phyloP scores from a whole-genome alignment of 345 rosid genomes.

The Aquilaria sinensis region DNA sequence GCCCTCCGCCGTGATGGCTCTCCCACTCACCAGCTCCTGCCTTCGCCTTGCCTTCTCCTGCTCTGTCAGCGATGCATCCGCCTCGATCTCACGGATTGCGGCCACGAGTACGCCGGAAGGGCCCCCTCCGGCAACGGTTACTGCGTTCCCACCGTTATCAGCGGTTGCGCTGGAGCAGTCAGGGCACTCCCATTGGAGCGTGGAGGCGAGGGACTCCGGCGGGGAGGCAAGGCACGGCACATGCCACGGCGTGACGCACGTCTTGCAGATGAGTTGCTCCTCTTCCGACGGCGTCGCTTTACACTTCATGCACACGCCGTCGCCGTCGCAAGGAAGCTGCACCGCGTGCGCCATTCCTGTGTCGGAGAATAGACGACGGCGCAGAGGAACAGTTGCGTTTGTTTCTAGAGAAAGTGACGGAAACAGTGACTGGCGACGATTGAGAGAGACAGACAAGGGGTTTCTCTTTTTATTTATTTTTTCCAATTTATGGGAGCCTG shows the following conservation, averaged over 20 bases:
- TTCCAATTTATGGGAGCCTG: not conserved
- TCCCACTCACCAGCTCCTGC: conserved; percentile 39
- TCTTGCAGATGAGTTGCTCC: conserved; percentile 44
- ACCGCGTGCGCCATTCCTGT: conserved; percentile 29
- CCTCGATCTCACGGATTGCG: conserved; percentile 35
- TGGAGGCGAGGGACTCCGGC: conserved; percentile 38
- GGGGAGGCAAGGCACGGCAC: conserved; percentile 36
- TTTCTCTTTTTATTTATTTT: too few species aligned
- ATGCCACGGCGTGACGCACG: conserved; percentile 80
- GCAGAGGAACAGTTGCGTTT: not conserved
- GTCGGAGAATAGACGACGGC: too few species aligned
- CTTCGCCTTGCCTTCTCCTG: conserved; percentile 39
- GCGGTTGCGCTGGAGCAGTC: conserved; percentile 35
- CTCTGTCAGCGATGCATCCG: conserved; percentile 34
- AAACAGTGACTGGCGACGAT: too few species aligned
- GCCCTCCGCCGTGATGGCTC: conserved; percentile 6
- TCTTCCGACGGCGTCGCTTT: conserved; percentile 29
- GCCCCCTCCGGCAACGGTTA: not conserved
- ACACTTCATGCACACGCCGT: conserved; percentile 68
- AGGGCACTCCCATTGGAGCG: conserved; percentile 60
- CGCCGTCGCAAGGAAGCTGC: conserved; percentile 66
- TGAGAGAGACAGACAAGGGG: too few species aligned
- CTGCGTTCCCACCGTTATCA: conserved; percentile 10
- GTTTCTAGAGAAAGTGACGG: too few species aligned
- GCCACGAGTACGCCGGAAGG: conserved; percentile 16